Percentiles rank a stretch among this genome's conserved stretches.
Conservation (phyloP, 257 asterid genomes). For the Fraxinus americana region DNA sequence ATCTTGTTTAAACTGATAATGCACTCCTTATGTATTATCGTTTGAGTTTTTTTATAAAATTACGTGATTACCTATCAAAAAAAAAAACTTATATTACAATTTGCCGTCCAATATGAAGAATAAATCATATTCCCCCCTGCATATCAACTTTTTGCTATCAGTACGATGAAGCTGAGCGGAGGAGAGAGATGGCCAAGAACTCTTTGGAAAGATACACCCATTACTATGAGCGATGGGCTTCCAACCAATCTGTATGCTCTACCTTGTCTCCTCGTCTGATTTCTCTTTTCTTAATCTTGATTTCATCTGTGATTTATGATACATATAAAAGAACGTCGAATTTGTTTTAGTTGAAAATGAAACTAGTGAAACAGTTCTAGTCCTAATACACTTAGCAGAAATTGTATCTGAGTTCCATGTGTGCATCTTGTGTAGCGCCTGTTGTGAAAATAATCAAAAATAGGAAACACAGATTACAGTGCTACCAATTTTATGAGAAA, state of each 20-base stretch:
- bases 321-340: background rate
- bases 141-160: constrained; percentile 31
- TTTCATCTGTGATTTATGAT: background rate
- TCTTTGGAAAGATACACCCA: constrained; percentile 99
- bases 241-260: constrained; percentile 89
- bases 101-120: background rate
- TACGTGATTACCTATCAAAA: too few species aligned
- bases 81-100: constrained; percentile 14
- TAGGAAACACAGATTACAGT: background rate
- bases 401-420: background rate
- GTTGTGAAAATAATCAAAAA: background rate
- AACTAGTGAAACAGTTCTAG: background rate
- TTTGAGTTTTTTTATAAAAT: too few species aligned
- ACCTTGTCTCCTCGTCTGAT: constrained; percentile 18
- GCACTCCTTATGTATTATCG: too few species aligned
- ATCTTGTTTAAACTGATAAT: too few species aligned
- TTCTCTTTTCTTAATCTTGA: constrained; percentile 1
- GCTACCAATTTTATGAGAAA: background rate
- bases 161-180: constrained; percentile 96
- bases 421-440: background rate
- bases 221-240: constrained; percentile 99
- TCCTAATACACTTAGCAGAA: background rate
- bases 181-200: constrained; percentile 99
- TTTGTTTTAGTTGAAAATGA: background rate
- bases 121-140: constrained; percentile 8